Conservation (phyloP, 371 early-diverging fungal genomes). For the Blakeslea trispora region DNA sequence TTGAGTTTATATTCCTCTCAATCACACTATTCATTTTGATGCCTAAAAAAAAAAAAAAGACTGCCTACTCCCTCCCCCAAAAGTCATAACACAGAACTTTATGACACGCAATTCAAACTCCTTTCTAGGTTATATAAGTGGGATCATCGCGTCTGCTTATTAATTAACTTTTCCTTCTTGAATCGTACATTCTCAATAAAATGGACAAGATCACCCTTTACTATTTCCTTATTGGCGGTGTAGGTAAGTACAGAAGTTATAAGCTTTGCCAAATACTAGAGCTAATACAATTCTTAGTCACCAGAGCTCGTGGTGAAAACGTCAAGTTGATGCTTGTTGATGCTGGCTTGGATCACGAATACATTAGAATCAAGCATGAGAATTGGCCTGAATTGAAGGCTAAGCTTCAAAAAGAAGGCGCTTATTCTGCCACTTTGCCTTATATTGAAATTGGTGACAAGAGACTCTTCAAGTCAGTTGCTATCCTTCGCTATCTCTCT, state of each 20-base stretch:
- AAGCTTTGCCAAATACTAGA: background rate
- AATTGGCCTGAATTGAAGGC: conserved; percentile 10
- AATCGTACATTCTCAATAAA: background rate
- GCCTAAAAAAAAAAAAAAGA: too few relatives aligned
- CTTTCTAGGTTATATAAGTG: too few relatives aligned
- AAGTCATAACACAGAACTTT: too few relatives aligned
- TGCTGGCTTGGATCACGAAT: conserved; percentile 29
- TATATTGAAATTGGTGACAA: conserved; percentile 22
- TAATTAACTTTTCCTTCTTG: too few relatives aligned
- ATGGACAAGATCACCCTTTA: conserved; percentile 18
- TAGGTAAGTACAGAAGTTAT: background rate
- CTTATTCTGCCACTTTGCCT: conserved; percentile 20
- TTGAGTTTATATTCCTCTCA: too few relatives aligned
- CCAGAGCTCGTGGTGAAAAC: conserved; percentile 15
- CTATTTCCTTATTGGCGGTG: background rate
- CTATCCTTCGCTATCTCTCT: conserved; percentile 33
- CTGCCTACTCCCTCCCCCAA: too few relatives aligned
- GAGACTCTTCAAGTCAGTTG: conserved; percentile 15
- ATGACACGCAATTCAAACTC: too few relatives aligned
- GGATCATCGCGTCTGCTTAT: too few relatives aligned
- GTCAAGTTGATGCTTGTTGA: conserved; percentile 17
- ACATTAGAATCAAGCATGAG: conserved; percentile 8
- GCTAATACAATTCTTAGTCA: background rate
- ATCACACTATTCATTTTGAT: too few relatives aligned
- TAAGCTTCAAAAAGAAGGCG: conserved; percentile 11